These are phyloP conservation scores for Moesziomyces sp. DNA, from an alignment of 1,284 basidiomycete genomes.

Conservation along the genomic window DNA sequence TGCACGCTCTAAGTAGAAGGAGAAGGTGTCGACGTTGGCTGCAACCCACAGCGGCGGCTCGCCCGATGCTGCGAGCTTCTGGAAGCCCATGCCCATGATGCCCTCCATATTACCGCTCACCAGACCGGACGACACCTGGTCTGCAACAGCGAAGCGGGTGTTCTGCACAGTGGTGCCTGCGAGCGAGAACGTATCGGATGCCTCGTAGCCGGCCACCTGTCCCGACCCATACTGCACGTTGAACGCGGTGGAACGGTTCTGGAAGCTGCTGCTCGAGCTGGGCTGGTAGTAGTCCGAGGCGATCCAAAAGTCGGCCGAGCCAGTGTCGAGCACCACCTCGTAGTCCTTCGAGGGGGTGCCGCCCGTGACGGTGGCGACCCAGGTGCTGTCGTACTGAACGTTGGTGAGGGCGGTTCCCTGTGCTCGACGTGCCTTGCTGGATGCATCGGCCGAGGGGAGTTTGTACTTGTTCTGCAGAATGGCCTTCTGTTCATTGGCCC, in stretches of 20 bases:
- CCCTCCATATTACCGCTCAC: slow-evolving; percentile 35
- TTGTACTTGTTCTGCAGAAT: slow-evolving; percentile 53
- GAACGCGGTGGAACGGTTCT: slow-evolving; percentile 34
- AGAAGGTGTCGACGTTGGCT: slow-evolving; percentile 38
- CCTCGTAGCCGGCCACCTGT: slow-evolving; percentile 42
- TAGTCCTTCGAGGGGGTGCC: slow-evolving; percentile 40
- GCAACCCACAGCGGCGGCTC: slow-evolving; percentile 49
- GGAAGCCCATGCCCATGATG: slow-evolving; percentile 59
- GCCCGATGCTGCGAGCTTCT: slow-evolving; percentile 25
- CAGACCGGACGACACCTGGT: slow-evolving; percentile 30
- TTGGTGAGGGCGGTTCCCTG: slow-evolving; percentile 37
- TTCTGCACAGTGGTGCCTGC: slow-evolving; percentile 35
- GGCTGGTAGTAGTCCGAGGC: slow-evolving; percentile 24
- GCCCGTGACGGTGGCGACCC: slow-evolving; percentile 41
- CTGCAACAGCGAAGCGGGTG: slow-evolving; percentile 57
- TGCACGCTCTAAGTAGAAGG: slow-evolving; percentile 52
- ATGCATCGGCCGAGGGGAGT: slow-evolving; percentile 10
- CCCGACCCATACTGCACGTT: slow-evolving; percentile 50
- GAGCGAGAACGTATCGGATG: slow-evolving; percentile 33
- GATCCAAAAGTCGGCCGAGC: slow-evolving; percentile 54
- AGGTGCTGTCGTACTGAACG: slow-evolving; percentile 52
- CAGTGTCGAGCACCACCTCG: slow-evolving; percentile 56
- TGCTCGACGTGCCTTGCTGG: slow-evolving; percentile 10
- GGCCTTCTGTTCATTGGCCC: slow-evolving; percentile 52
- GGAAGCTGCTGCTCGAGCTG: slow-evolving; percentile 29